phyloP scores from a whole-genome alignment of 2,329 filamentous ascomycete species.

The Cyphellophora europaea region DNA sequence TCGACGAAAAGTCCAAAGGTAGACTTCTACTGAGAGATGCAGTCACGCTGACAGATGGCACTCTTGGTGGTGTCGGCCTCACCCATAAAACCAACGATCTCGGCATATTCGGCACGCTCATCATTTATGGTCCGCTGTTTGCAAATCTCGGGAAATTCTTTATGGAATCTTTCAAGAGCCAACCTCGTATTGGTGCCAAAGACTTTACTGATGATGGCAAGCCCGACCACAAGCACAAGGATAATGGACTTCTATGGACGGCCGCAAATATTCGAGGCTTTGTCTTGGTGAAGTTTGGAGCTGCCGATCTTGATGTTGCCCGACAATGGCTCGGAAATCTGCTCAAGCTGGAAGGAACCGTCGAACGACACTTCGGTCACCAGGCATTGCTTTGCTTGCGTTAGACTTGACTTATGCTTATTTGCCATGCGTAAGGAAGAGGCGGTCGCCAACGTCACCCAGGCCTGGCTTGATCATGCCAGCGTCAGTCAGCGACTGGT shows the following conservation, averaged over 20 bases:
- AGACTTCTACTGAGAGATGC: constrained; percentile 78
- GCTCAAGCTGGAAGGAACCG: constrained; percentile 63
- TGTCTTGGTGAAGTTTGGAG: constrained; percentile 84
- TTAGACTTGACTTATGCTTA: constrained; percentile 34
- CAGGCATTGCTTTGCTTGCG: constrained; percentile 68
- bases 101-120: constrained; percentile 73
- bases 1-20: constrained; percentile 41
- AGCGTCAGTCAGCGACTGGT: constrained; percentile 60
- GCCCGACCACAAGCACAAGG: constrained; percentile 38
- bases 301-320: constrained; percentile 69
- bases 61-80: constrained; percentile 24
- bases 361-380: constrained; percentile 65
- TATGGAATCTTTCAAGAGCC: constrained; percentile 63
- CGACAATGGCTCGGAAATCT: constrained; percentile 71
- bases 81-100: constrained; percentile 30
- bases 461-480: constrained; percentile 89
- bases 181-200: constrained; percentile 73
- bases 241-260: constrained; percentile 64
- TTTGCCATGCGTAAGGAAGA: constrained; percentile 85
- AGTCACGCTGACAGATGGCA: constrained; percentile 58
- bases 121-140: constrained; percentile 67
- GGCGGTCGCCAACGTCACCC: constrained; percentile 80
- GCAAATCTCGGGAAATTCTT: constrained; percentile 62
- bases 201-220: constrained; percentile 49
- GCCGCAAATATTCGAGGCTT: constrained; percentile 72